phyloP scores from a whole-genome alignment of 208 protist species.

The Trypanosoma vivax region DNA sequence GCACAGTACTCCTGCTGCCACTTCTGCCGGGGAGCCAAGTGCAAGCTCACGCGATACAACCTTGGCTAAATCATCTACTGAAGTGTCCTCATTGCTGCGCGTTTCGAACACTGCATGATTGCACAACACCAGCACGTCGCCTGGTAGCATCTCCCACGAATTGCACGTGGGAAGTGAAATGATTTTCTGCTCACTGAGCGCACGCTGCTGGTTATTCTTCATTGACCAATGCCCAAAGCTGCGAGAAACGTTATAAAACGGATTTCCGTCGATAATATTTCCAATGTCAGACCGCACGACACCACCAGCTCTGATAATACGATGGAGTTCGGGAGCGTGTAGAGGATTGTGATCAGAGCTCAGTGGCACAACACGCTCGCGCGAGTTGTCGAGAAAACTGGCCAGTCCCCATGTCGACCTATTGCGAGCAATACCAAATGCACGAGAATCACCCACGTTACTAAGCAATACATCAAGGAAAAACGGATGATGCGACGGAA shows the following conservation, averaged over 20 bases:
- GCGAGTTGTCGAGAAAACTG: slow-evolving; percentile 40
- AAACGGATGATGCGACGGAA: slow-evolving; percentile 15
- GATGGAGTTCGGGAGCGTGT: slow-evolving; percentile 45
- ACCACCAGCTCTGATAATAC: slow-evolving; percentile 62
- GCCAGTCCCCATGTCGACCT: slow-evolving; percentile 22
- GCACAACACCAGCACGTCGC: slow-evolving; percentile 66
- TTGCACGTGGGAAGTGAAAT: slow-evolving; percentile 51
- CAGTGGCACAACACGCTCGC: slow-evolving; percentile 57
- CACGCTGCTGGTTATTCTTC: slow-evolving; percentile 46
- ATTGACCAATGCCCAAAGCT: slow-evolving; percentile 81
- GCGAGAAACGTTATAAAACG: slow-evolving; percentile 66
- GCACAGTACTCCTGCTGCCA: slow-evolving; percentile 57
- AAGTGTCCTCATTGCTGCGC: slow-evolving; percentile 42
- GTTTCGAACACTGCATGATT: slow-evolving; percentile 76
- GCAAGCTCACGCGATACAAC: slow-evolving; percentile 48
- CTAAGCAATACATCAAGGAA: slow-evolving; percentile 64
- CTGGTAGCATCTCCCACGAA: slow-evolving; percentile 67
- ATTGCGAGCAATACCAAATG: slow-evolving; percentile 73
- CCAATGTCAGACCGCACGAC: slow-evolving; percentile 33
- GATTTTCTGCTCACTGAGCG: slow-evolving; percentile 72
- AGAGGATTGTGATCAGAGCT: slow-evolving; percentile 64
- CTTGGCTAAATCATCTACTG: slow-evolving; percentile 73
- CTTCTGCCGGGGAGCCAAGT: slow-evolving; percentile 25
- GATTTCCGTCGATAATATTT: slow-evolving; percentile 62
- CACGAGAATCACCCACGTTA: slow-evolving; percentile 53